Base-by-base conservation (phyloP, 345 rosid genomes). In the Gossypium anomalum region DNA sequence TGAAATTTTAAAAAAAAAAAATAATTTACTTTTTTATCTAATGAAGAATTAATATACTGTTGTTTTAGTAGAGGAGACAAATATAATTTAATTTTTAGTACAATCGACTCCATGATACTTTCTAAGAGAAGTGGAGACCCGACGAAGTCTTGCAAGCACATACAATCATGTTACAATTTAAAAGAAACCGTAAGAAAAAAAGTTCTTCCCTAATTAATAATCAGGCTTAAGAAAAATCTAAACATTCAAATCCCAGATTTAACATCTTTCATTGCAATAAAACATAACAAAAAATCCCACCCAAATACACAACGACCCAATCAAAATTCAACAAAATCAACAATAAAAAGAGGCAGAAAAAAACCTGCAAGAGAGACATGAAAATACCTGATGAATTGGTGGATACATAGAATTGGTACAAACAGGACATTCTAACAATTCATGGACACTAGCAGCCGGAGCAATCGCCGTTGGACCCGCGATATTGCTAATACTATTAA, bases 361-460 rank as follows among this genome's bases (percentile, higher is more conserved):
- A 12, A 76, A 1, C 23, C 17, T 15, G 51, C 23, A 67, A 11
- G 41, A 34, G 41, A 34, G 41, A 0, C 41, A 4, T 34, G 41
- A 1, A 34, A 9, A 8, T 4, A 93, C 99, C 98, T 93, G 99
- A 79, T 93, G 97, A 77, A 95, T 93, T 59, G 99, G 98, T 67
- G 99, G 99, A 71, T 93, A 91, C 98, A 95, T 93, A 61, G 98
- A 95, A 77, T 88, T 90, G 76, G 98, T 90, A 74, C 98, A 93
- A 60, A 95, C 98, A 22, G 98, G 99, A 81, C 99, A 95, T 70
- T 95, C 99, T 0, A 95, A 89, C 82, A 95, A 83, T 82, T 93
- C 99, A 59, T 93, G 97, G 70, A 93, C 97, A 78, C 97, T 89
- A 59, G 92, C 88, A 34, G 98, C 89, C 25, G 93, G 97, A 65